Conservation (phyloP, 2,329 filamentous ascomycete species). For the Pseudocercospora macadamiae region DNA sequence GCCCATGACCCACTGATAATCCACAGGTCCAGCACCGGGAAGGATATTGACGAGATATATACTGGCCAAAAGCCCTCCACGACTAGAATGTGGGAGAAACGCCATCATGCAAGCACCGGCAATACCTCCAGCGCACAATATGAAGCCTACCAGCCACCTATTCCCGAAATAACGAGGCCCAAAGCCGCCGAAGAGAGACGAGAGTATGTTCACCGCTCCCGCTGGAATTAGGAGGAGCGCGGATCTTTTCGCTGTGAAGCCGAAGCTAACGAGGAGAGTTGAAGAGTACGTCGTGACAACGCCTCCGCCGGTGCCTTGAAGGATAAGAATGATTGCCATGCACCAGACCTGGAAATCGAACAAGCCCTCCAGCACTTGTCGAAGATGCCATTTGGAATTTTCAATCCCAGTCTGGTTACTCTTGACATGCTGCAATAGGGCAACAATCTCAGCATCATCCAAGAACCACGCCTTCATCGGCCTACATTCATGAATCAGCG, state of each 20-base stretch:
- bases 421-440: slow-evolving; percentile 48
- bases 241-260: slow-evolving; percentile 29
- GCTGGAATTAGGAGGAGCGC: slow-evolving; percentile 57
- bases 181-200: slow-evolving; percentile 29
- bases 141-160: slow-evolving; percentile 27
- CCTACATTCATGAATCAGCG: slow-evolving; percentile 20
- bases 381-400: slow-evolving; percentile 50
- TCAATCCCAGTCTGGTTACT: slow-evolving; percentile 49
- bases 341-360: slow-evolving; percentile 61
- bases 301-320: slow-evolving; percentile 42
- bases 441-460: slow-evolving; percentile 40
- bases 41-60: slow-evolving; percentile 44
- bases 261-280: slow-evolving; percentile 33
- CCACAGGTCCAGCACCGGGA: slow-evolving; percentile 39
- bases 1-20: slow-evolving; percentile 39
- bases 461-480: slow-evolving; percentile 31
- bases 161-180: slow-evolving; percentile 28
- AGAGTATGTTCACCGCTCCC: slow-evolving; percentile 54
- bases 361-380: slow-evolving; percentile 60
- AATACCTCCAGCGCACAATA: slow-evolving; percentile 26
- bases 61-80: slow-evolving; percentile 44
- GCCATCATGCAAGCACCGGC: slow-evolving; percentile 34
- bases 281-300: slow-evolving; percentile 42
- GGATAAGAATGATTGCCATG: slow-evolving; percentile 39
- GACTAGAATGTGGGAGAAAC: slow-evolving; percentile 41